A percentile compares a stretch with the other conserved stretches of the same genome.
These are phyloP conservation scores for Wickerhamomyces sp. DNA, from an alignment of 1,139 yeast genomes.

Conservation along the genomic window DNA sequence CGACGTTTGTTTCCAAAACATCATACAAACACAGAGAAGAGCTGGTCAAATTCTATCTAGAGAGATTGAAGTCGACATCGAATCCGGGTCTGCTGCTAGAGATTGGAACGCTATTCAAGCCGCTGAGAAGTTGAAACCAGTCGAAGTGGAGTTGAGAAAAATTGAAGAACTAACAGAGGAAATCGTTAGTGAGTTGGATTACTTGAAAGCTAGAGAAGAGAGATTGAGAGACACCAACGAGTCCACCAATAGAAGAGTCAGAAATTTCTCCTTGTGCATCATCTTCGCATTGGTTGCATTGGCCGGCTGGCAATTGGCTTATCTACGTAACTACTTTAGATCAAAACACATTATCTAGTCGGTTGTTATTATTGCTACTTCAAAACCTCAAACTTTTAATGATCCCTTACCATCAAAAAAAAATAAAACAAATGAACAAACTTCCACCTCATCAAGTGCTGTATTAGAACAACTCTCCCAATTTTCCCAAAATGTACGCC, in stretches of 20 bases:
- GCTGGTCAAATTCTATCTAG: conserved; percentile 34
- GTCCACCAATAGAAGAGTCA: conserved; percentile 73
- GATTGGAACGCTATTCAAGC: conserved; percentile 97
- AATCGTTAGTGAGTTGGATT: conserved; percentile 70
- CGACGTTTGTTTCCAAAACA: conserved; percentile 86
- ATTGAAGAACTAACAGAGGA: conserved; percentile 81
- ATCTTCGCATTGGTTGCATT: conserved; percentile 66
- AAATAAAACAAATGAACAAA: background rate
- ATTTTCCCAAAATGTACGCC: conserved; percentile 38
- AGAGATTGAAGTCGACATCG: conserved; percentile 84
- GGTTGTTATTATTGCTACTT: background rate
- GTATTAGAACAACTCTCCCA: conserved; percentile 28
- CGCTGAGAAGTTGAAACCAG: conserved; percentile 86
- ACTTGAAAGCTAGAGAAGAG: conserved; percentile 82
- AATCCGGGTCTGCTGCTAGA: conserved; percentile 94
- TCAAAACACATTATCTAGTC: conserved; percentile 82
- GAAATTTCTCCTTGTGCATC: conserved; percentile 72
- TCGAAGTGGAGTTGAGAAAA: conserved; percentile 82
- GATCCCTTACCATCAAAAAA: background rate
- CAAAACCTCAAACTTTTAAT: too few species aligned
- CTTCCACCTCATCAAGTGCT: too few species aligned
- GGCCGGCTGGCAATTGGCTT: conserved; percentile 89
- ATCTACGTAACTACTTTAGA: conserved; percentile 88
- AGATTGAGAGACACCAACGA: conserved; percentile 95
- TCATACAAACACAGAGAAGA: conserved; percentile 35